These are phyloP conservation scores for Lentinula detonsa DNA, from an alignment of 768 basidiomycete species.

Conservation along the genomic window DNA sequence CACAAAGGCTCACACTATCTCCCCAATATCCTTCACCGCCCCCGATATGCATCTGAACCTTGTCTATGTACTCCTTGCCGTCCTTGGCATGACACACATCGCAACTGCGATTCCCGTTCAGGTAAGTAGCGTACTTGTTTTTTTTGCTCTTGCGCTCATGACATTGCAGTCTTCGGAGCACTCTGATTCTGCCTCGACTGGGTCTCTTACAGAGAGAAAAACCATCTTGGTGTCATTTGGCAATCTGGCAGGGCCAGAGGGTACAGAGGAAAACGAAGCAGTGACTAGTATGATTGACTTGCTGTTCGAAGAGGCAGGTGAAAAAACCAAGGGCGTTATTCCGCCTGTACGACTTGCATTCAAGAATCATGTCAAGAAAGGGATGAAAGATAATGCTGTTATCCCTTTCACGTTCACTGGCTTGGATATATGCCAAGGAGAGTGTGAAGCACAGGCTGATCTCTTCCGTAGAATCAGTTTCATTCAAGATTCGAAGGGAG, in stretches of 20 bases:
- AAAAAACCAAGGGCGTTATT: neutral
- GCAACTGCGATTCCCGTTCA: neutral
- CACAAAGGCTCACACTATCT: no score
- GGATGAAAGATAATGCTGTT: neutral
- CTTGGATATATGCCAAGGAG: neutral
- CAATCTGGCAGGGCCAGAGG: neutral
- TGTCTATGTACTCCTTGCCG: neutral
- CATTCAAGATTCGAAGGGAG: neutral
- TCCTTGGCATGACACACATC: neutral
- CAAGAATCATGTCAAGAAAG: neutral
- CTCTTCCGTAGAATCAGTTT: neutral
- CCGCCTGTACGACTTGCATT: neutral
- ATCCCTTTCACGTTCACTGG: neutral
- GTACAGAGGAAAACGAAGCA: neutral
- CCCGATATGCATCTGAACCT: neutral
- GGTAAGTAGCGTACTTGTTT: neutral
- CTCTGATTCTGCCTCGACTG: neutral
- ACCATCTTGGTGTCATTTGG: neutral
- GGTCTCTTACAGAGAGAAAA: neutral
- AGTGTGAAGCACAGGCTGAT: neutral
- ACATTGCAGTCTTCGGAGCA: neutral
- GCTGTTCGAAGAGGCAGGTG: neutral
- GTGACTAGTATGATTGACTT: neutral
- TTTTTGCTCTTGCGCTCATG: neutral
- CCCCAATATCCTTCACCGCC: neutral